Percentiles rank a stretch among this genome's conserved stretches.
phyloP scores from a whole-genome alignment of 441 rosid genomes.

The Melastoma candidum region DNA sequence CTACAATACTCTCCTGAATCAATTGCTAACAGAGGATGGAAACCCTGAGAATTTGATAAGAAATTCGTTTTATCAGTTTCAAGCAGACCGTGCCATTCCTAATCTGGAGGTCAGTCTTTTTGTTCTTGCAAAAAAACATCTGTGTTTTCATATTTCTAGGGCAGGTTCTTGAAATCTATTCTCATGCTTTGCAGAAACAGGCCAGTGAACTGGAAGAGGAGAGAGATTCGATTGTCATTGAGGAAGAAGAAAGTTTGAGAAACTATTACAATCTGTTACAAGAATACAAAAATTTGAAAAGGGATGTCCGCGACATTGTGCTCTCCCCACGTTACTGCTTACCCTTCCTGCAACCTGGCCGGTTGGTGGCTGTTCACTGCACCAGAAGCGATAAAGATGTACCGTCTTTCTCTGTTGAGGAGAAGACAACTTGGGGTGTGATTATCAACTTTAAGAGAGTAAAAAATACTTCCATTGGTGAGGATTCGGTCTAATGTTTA shows the following conservation, averaged over 20 bases:
- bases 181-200: constrained; percentile 56
- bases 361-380: constrained; percentile 61
- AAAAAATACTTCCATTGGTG: constrained; percentile 59
- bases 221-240: constrained; percentile 79
- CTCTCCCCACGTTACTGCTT: constrained; percentile 77
- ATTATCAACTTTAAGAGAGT: constrained; percentile 63
- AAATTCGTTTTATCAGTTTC: constrained; percentile 95
- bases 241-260: constrained; percentile 88
- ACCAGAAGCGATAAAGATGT: constrained; percentile 40
- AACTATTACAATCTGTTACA: constrained; percentile 69
- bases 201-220: constrained; percentile 68
- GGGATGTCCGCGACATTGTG: constrained; percentile 68
- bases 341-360: constrained; percentile 79
- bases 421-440: constrained; percentile 77
- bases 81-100: constrained; percentile 91
- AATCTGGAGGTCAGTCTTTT: constrained; percentile 59
- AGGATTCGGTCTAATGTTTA: constrained; percentile 13
- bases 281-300: constrained; percentile 67
- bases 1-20: constrained; percentile 98
- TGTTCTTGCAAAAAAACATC: constrained; percentile 10
- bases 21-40: constrained; percentile 88
- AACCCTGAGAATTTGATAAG: constrained; percentile 96
- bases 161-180: no score
- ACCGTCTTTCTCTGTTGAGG: constrained; percentile 59
- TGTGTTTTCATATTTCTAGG: background rate